A percentile compares a stretch with the other conserved stretches of the same genome.
phyloP scores from a whole-genome alignment of 1,139 yeast genomes.

The Sugiyamaella neomexicana region DNA sequence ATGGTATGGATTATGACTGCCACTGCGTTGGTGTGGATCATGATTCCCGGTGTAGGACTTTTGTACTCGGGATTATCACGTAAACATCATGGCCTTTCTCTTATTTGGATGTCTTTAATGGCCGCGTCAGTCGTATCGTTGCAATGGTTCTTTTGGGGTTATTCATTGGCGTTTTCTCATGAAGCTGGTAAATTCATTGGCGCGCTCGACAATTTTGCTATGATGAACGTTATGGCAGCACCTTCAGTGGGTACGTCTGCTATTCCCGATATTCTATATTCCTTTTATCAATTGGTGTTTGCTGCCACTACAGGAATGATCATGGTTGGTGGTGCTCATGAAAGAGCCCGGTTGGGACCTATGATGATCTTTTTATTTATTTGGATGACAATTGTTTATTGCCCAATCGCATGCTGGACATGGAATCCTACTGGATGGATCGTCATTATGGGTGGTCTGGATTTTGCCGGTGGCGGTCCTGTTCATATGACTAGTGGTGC shows the following conservation, averaged over 20 bases:
- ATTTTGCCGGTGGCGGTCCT: conserved; percentile 98
- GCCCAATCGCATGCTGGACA: conserved; percentile 97
- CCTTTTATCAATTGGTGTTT: conserved; percentile 93
- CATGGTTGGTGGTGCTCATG: conserved; percentile 97
- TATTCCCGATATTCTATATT: conserved; percentile 83
- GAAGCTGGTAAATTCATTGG: conserved; percentile 73
- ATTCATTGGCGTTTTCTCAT: conserved; percentile 80
- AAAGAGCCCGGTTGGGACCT: conserved; percentile 91
- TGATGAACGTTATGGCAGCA: conserved; percentile 77
- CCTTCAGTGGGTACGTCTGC: conserved; percentile 61
- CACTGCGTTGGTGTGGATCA: conserved; percentile 80
- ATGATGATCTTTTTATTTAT: conserved; percentile 90
- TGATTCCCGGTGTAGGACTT: conserved; percentile 93
- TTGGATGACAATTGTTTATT: conserved; percentile 93
- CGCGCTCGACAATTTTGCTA: conserved; percentile 72
- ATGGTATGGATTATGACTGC: conserved; percentile 88
- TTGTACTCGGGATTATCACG: conserved; percentile 88
- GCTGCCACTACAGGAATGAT: conserved; percentile 89
- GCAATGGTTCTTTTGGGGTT: conserved; percentile 99
- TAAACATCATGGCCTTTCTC: conserved; percentile 85
- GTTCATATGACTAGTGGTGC: conserved; percentile 94
- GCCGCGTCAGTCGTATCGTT: conserved; percentile 76
- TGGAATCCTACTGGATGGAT: conserved; percentile 96
- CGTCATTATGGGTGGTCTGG: conserved; percentile 74
- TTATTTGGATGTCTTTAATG: conserved; percentile 91